Percentiles rank a stretch among this genome's conserved stretches.
Conservation (phyloP, 1,139 yeast genomes). For the Yamadazyma buinensis region DNA sequence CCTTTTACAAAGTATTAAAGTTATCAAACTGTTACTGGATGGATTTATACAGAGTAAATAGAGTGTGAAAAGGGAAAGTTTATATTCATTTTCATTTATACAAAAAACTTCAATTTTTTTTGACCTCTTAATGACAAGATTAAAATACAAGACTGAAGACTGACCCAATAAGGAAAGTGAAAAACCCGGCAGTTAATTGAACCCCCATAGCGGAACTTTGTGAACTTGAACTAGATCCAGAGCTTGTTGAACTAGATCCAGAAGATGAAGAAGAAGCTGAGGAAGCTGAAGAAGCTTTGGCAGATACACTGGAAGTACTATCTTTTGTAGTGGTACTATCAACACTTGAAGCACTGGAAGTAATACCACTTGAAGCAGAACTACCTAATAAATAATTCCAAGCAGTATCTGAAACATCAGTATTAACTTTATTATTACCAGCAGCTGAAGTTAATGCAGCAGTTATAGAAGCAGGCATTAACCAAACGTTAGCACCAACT, state of each 20-base stretch:
- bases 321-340: neutral
- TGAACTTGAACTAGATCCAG: neutral
- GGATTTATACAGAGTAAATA: too few relatives aligned
- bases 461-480: slow-evolving; percentile 40
- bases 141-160: neutral
- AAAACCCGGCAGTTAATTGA: slow-evolving; percentile 1
- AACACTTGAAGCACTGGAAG: too few relatives aligned
- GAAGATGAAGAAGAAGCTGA: too few relatives aligned
- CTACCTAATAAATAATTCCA: slow-evolving; percentile 9
- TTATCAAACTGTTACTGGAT: too few relatives aligned
- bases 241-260: neutral
- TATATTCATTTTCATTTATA: neutral
- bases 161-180: neutral
- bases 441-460: slow-evolving; percentile 20
- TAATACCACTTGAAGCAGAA: neutral
- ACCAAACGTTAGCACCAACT: slow-evolving; percentile 48
- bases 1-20: too few relatives aligned
- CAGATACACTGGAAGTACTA: too few relatives aligned
- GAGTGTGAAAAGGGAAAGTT: too few relatives aligned
- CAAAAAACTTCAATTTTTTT: neutral
- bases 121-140: too few relatives aligned
- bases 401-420: slow-evolving; percentile 11
- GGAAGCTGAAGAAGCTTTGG: too few relatives aligned
- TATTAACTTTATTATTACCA: slow-evolving; percentile 11
- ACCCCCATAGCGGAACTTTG: neutral